phyloP scores from a whole-genome alignment of 495 filamentous ascomycete species.

The Penicillium parvum region DNA sequence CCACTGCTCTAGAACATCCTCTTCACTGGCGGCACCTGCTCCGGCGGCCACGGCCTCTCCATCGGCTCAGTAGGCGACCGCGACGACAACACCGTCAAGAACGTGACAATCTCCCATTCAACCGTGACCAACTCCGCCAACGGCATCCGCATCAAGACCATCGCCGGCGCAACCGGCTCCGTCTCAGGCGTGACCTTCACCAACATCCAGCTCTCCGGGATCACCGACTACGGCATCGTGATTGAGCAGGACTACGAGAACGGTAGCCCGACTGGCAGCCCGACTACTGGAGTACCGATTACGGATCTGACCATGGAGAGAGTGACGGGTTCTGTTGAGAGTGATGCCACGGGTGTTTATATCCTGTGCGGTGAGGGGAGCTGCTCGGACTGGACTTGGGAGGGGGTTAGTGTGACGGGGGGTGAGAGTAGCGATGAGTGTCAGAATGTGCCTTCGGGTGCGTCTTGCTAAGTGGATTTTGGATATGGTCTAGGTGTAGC shows the following conservation, averaged over 20 bases:
- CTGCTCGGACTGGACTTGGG: slow-evolving; percentile 48
- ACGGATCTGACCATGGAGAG: slow-evolving; percentile 51
- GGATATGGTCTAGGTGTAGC: neutral
- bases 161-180: slow-evolving; percentile 51
- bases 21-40: slow-evolving; percentile 51
- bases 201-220: slow-evolving; percentile 53
- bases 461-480: slow-evolving; percentile 32
- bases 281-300: slow-evolving; percentile 59
- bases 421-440: slow-evolving; percentile 43
- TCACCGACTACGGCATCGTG: slow-evolving; percentile 59
- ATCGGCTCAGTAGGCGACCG: slow-evolving; percentile 67
- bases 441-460: slow-evolving; percentile 38
- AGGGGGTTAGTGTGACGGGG: slow-evolving; percentile 41
- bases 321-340: slow-evolving; percentile 48
- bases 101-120: slow-evolving; percentile 51
- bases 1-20: slow-evolving; percentile 40
- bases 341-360: slow-evolving; percentile 43
- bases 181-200: slow-evolving; percentile 57
- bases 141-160: slow-evolving; percentile 63
- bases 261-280: slow-evolving; percentile 55
- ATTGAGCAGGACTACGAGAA: slow-evolving; percentile 69
- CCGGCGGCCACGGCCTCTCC: slow-evolving; percentile 62
- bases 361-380: slow-evolving; percentile 50
- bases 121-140: slow-evolving; percentile 52
- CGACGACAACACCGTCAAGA: slow-evolving; percentile 54